A percentile compares a stretch with the other conserved stretches of the same genome.
Evolutionary conservation across 768 basidiomycete genomes (phyloP).

Genomic region (Mycena venus): DNA sequence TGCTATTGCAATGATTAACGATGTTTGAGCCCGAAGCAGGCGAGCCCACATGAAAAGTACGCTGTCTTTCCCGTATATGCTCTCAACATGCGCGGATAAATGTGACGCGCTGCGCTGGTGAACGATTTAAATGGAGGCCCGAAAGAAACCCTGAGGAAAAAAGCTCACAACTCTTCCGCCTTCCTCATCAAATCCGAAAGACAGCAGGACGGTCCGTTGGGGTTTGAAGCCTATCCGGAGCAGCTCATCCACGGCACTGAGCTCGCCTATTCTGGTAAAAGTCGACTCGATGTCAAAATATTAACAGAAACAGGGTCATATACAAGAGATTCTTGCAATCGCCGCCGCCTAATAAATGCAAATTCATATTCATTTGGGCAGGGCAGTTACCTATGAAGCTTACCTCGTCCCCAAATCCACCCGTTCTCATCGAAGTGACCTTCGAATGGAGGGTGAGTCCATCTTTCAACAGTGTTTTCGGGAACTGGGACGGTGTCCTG

Average conservation of each 20-base stretch:
- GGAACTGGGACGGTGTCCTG: slow-evolving; percentile 66
- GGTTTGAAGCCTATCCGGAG: slow-evolving; percentile 19
- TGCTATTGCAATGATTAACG: slow-evolving; percentile 5
- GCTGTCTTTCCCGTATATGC: slow-evolving; percentile 65
- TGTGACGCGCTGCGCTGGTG: slow-evolving; percentile 59
- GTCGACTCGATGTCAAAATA: not conserved
- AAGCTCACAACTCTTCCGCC: slow-evolving; percentile 45
- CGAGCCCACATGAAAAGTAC: slow-evolving; percentile 66
- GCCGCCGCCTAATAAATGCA: slow-evolving; percentile 46
- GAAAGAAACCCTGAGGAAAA: slow-evolving; percentile 27
- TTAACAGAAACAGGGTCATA: not conserved
- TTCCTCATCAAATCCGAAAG: slow-evolving; percentile 66
- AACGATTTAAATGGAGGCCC: slow-evolving; percentile 64
- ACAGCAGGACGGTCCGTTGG: slow-evolving; percentile 15
- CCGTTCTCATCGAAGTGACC: slow-evolving; percentile 56
- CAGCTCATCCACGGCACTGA: slow-evolving; percentile 12
- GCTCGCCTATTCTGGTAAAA: slow-evolving; percentile 1
- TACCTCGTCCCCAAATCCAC: slow-evolving; percentile 65
- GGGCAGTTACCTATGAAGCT: too few species aligned
- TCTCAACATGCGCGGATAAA: slow-evolving; percentile 51
- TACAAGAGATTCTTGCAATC: slow-evolving; percentile 65
- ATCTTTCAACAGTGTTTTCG: slow-evolving; percentile 55
- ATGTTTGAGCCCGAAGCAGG: not conserved
- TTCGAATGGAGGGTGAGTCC: slow-evolving; percentile 64
- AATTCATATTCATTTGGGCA: too few species aligned